Evolutionary conservation across 768 basidiomycete species (phyloP).

Genomic region (Russula griseocarnosa): DNA sequence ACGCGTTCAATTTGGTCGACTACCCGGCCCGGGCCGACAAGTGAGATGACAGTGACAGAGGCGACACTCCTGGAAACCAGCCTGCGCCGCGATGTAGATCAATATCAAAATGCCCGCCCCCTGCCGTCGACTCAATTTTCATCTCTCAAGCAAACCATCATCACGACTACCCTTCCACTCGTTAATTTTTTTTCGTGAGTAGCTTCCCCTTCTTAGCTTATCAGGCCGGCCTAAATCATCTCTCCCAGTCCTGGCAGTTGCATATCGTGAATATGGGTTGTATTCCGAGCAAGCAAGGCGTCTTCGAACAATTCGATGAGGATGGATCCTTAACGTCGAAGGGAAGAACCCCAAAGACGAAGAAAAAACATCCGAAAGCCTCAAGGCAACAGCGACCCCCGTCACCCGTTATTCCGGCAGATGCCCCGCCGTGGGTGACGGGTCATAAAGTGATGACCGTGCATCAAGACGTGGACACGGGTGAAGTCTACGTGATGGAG

Average conservation of each 20-base stretch:
- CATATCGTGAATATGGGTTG: conserved; percentile 40
- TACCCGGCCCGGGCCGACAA: neutral
- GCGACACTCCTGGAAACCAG: neutral
- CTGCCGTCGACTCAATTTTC: too few relatives aligned
- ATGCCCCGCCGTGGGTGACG: conserved; percentile 24
- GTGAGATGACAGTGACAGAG: neutral
- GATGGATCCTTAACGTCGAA: neutral
- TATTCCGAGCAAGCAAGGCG: conserved; percentile 40
- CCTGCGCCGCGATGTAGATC: too few relatives aligned
- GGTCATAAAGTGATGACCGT: conserved; percentile 22
- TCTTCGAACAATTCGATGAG: conserved; percentile 19
- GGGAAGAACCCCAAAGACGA: neutral
- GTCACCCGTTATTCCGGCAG: conserved; percentile 16
- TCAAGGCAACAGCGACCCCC: conserved; percentile 1
- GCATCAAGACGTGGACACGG: conserved; percentile 1
- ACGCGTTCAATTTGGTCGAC: neutral
- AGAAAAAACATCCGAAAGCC: conserved; percentile 18
- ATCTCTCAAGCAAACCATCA: neutral
- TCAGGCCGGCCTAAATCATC: neutral
- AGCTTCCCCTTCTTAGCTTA: neutral
- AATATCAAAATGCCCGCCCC: neutral
- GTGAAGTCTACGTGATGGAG: conserved; percentile 20
- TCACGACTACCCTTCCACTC: conserved; percentile 6
- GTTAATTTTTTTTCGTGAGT: conserved; percentile 10
- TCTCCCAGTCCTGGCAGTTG: conserved; percentile 1